phyloP scores from a whole-genome alignment of 805 yeast species.

The Groenewaldozyma salmanticensis region DNA sequence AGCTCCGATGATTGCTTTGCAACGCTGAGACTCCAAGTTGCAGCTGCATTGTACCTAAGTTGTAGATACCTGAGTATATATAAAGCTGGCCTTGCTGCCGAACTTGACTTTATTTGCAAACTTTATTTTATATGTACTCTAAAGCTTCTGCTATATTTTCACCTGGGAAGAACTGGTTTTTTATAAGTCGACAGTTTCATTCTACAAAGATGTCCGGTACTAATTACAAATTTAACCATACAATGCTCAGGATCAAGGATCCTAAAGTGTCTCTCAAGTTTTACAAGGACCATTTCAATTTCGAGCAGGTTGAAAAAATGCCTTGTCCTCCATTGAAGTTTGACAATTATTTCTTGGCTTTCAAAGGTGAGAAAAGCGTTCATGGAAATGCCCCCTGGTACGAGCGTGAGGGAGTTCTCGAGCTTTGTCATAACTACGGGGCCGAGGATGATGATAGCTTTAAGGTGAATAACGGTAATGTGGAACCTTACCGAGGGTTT shows the following conservation, averaged over 20 bases:
- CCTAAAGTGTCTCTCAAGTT: conserved; percentile 64
- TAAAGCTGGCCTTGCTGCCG: no score
- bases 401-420: conserved; percentile 58
- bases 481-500: conserved; percentile 77
- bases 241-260: conserved; percentile 68
- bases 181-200: no score
- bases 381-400: conserved; percentile 31
- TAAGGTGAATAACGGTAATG: conserved; percentile 70
- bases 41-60: no score
- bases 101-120: no score
- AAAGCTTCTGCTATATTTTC: no score
- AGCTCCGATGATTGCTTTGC: no score
- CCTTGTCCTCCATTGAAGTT: conserved; percentile 48
- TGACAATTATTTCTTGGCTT: conserved; percentile 60
- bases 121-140: no score
- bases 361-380: conserved; percentile 36
- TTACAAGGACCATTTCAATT: conserved; percentile 66
- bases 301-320: conserved; percentile 47
- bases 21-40: no score
- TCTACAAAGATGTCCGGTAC: neutral
- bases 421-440: conserved; percentile 75
- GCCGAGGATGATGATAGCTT: conserved; percentile 48
- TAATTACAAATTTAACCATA: conserved; percentile 22
- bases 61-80: no score
- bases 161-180: no score